A percentile compares a stretch with the other conserved stretches of the same genome.
phyloP scores from a whole-genome alignment of 495 filamentous ascomycete species.

The Talaromyces adpressus region DNA sequence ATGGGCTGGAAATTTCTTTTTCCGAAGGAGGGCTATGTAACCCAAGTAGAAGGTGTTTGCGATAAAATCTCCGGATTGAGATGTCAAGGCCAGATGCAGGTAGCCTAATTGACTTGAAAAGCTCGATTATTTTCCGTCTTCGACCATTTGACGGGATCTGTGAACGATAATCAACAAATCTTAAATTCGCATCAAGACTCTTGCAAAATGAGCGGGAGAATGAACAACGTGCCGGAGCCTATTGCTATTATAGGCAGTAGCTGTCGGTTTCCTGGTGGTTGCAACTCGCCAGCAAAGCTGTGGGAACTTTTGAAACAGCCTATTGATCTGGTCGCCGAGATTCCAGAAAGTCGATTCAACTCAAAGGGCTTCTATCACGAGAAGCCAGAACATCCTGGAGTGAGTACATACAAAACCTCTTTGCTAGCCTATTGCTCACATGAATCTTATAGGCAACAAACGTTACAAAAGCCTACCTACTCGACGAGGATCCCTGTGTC shows the following conservation, averaged over 20 bases:
- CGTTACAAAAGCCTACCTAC: constrained; percentile 35
- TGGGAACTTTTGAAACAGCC: constrained; percentile 27
- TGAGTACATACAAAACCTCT: not conserved
- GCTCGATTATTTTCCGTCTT: not conserved
- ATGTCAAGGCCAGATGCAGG: not conserved
- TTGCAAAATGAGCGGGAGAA: not conserved
- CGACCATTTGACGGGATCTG: not conserved
- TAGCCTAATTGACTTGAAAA: not conserved
- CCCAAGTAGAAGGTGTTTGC: not conserved
- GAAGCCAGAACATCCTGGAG: constrained; percentile 27
- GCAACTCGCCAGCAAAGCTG: constrained; percentile 28
- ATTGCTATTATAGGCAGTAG: constrained; percentile 42
- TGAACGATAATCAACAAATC: not conserved
- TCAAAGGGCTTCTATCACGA: constrained; percentile 30
- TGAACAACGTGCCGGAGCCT: constrained; percentile 16
- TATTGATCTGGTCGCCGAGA: constrained; percentile 27
- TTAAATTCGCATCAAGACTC: not conserved
- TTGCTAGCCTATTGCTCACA: not conserved
- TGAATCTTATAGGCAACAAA: constrained; percentile 16
- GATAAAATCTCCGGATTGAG: not conserved
- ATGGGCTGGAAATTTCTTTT: not conserved
- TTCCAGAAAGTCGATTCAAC: constrained; percentile 34
- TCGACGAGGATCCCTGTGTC: constrained; percentile 31
- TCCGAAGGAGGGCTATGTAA: not conserved
- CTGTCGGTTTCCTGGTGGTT: constrained; percentile 47